phyloP scores from a whole-genome alignment of 805 yeast species.

The Pichia cabralensis region DNA sequence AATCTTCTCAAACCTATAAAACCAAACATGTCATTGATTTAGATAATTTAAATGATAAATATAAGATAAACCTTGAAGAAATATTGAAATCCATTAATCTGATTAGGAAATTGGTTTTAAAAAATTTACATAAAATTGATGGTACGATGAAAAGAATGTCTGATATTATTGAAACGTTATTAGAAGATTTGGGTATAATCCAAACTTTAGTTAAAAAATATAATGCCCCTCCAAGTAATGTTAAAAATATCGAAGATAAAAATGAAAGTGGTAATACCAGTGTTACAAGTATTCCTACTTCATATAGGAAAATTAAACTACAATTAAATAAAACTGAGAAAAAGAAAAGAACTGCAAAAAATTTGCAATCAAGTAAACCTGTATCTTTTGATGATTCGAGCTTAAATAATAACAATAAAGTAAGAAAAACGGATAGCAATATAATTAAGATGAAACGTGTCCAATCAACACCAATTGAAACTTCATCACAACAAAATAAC shows the following conservation, averaged over 20 bases:
- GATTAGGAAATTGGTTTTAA: constrained; percentile 25
- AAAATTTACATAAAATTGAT: constrained; percentile 27
- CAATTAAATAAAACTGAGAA: constrained; percentile 2
- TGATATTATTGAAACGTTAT: constrained; percentile 32
- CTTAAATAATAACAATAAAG: no score
- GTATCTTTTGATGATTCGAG: background rate
- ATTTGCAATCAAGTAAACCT: background rate
- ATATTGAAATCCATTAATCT: constrained; percentile 26
- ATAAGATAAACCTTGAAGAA: constrained; percentile 20
- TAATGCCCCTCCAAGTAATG: constrained; percentile 22
- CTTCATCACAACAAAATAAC: no score
- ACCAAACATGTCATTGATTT: constrained; percentile 20
- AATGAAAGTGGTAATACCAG: constrained; percentile 24
- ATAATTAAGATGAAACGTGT: no score
- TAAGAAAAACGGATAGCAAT: no score
- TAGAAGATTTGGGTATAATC: constrained; percentile 32
- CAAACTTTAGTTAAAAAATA: constrained; percentile 22
- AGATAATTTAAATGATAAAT: constrained; percentile 18
- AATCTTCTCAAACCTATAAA: constrained; percentile 12
- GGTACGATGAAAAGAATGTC: constrained; percentile 34
- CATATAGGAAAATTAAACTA: constrained; percentile 18
- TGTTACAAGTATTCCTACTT: constrained; percentile 25
- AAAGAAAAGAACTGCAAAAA: background rate
- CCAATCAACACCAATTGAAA: no score
- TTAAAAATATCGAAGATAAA: constrained; percentile 20